Conservation (phyloP, 305 asterid genomes). For the Fraxinus xanthoxyloides region DNA sequence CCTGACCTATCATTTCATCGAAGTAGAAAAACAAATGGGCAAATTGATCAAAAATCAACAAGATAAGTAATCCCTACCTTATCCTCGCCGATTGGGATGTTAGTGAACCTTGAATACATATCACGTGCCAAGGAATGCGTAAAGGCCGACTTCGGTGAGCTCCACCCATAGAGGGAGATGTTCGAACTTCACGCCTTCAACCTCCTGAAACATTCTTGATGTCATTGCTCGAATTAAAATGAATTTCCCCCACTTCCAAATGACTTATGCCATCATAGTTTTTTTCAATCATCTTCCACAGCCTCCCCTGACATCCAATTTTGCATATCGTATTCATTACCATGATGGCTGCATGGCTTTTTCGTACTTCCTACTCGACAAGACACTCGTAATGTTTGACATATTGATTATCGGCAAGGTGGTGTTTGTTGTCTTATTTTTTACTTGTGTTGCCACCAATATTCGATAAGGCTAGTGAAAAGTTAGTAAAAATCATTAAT, state of each 20-base stretch:
- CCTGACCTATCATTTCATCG: neutral
- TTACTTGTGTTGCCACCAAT: constrained; percentile 18
- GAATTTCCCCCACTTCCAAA: neutral
- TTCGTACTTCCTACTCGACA: too few relatives aligned
- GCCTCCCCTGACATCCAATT: neutral
- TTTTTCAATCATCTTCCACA: neutral
- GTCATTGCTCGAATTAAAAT: neutral
- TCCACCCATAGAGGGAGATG: neutral
- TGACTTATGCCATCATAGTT: neutral
- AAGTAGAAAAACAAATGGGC: neutral
- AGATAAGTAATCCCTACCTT: neutral
- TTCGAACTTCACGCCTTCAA: neutral
- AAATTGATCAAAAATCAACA: neutral
- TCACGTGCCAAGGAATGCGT: neutral
- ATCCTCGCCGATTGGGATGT: neutral
- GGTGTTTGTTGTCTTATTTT: neutral
- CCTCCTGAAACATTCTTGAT: neutral
- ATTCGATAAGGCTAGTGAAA: neutral
- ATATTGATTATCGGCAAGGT: too few relatives aligned
- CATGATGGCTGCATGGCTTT: too few relatives aligned
- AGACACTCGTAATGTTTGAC: too few relatives aligned
- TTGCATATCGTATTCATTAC: too few relatives aligned
- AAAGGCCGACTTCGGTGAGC: neutral
- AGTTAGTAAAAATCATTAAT: too few relatives aligned
- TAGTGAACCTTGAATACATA: neutral